Base-by-base conservation (phyloP, 1,284 basidiomycete genomes). In the Ceratobasidium sp. region DNA sequence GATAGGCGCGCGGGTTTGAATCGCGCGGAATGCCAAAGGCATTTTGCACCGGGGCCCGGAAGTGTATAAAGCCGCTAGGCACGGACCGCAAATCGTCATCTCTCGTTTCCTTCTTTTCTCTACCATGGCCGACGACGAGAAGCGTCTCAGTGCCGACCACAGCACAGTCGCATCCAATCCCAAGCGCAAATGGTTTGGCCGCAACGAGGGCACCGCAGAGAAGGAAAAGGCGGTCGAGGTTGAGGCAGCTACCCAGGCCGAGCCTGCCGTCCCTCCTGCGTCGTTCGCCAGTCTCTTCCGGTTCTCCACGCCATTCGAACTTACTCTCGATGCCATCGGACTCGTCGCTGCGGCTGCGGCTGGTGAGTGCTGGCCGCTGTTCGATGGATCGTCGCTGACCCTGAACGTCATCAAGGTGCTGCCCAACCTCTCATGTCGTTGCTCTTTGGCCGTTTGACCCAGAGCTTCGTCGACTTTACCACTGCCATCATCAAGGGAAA, bases 391-490 rank as follows among this genome's bases (percentile, higher is more conserved):
- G 5, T 2, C 18, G 61, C 60, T 67, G 26, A 45, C 30, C 45
- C 50, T 53, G n/a, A 46, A 14, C 30, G 32, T 18, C 58, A 45
- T 46, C 18, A 30, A 50, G 76, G 71, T 28, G 76, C 76, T 3
- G 78, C 77, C 5, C 80, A 92, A 88, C 92, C 93, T 3, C 83
- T 94, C 52, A 93, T 95, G 92, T 88, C 88, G 77, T 82, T 95
- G 57, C 81, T 94, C 26, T 94, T 96, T 77, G 92, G 92, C 73
- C 88, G 89, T 72, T 86, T 96, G 62, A 91, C 90, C 0, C 85
- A 92, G 76, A 81, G 86, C 41, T 96, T 96, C 81, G 88, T 95
- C 76, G 75, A 77, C 6, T 95, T 94, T 77, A 81, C 82, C 6
- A 75, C 70, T 0, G 79, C 82, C 1, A 26, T 83, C 26, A 10